Evolutionary conservation across 441 rosid genomes (phyloP).

Genomic region (Populus hybrid): DNA sequence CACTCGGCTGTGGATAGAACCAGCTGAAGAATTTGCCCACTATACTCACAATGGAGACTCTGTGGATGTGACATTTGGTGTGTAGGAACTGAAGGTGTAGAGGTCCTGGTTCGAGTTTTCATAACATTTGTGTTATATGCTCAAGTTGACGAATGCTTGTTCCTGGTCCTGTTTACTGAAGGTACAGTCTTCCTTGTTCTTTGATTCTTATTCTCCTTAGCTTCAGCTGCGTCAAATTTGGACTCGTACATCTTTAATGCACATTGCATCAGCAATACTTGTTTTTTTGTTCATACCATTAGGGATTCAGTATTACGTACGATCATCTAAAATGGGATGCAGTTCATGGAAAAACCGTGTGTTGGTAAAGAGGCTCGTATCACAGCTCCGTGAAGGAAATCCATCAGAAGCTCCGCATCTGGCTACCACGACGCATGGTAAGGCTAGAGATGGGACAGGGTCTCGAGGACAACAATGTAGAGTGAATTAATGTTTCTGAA

Average conservation of each 20-base stretch:
- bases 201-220: too few species aligned
- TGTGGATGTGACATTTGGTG: conserved; percentile 78
- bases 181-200: too few species aligned
- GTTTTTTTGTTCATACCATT: too few species aligned
- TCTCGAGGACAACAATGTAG: conserved; percentile 46
- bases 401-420: conserved; percentile 42
- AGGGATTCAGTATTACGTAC: too few species aligned
- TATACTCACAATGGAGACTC: conserved; percentile 75
- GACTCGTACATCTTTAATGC: too few species aligned
- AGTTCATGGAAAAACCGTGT: too few species aligned
- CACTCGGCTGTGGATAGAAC: conserved; percentile 94
- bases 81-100: conserved; percentile 76
- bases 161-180: background rate
- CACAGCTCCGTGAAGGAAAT: conserved; percentile 71
- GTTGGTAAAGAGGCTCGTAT: conserved; percentile 80
- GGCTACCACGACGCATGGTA: conserved; percentile 30
- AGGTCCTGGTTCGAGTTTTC: conserved; percentile 12
- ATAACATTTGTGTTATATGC: conserved; percentile 2
- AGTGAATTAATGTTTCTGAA: conserved; percentile 45
- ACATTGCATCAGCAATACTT: too few species aligned
- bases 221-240: too few species aligned
- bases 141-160: conserved; percentile 1
- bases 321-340: too few species aligned
- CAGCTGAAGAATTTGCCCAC: conserved; percentile 81
- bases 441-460: conserved; percentile 33